Conservation (phyloP, 345 rosid genomes). For the Eucalyptus marginata region DNA sequence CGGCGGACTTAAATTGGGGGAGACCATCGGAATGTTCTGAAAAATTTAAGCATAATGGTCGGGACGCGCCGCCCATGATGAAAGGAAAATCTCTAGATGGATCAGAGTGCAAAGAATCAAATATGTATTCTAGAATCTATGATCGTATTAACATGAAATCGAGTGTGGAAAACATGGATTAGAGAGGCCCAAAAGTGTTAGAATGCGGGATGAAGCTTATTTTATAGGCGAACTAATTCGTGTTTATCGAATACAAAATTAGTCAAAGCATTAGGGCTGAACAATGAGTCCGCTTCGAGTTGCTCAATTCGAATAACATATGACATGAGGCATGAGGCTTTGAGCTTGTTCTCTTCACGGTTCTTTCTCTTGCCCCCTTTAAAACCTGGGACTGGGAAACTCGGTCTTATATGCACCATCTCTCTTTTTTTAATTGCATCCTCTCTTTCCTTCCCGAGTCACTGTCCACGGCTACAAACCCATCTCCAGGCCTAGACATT, state of each 20-base stretch:
- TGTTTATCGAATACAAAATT: rapidly evolving
- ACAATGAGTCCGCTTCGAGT: rapidly evolving
- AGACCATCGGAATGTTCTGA: not conserved
- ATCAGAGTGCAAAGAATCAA: rapidly evolving
- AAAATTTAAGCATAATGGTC: not conserved
- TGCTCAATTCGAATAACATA: rapidly evolving
- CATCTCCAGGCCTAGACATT: not conserved
- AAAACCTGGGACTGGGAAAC: not conserved
- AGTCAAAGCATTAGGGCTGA: rapidly evolving
- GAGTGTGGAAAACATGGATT: rapidly evolving
- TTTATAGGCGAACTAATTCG: rapidly evolving
- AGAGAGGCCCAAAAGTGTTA: not conserved
- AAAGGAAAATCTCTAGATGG: not conserved
- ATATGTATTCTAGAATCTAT: not conserved
- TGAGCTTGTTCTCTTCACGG: not conserved
- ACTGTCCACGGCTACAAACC: not conserved
- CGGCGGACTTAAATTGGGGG: not conserved
- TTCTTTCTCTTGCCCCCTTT: not conserved
- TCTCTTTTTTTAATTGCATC: not conserved
- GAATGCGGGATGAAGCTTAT: not conserved
- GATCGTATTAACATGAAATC: not conserved
- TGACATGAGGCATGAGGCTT: not conserved
- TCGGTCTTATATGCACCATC: not conserved
- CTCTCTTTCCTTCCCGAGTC: not conserved
- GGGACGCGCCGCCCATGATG: not conserved